Conservation (phyloP, 768 basidiomycete genomes). For the Ramaria sp. region DNA sequence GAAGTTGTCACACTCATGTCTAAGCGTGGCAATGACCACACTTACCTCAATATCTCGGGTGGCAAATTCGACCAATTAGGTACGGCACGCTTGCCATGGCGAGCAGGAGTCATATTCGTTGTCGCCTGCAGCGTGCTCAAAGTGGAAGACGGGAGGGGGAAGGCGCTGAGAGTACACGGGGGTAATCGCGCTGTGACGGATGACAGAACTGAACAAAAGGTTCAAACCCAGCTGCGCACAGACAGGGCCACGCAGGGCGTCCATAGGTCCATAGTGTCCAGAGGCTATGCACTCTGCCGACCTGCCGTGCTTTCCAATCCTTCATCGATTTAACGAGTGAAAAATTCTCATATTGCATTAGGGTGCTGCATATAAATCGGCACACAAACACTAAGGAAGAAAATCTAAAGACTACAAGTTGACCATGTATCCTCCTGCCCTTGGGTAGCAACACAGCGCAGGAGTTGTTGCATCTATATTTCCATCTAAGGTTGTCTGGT, state of each 20-base stretch:
- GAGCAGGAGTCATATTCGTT: constrained; percentile 5
- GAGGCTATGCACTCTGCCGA: too few relatives aligned
- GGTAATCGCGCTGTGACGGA: constrained; percentile 10
- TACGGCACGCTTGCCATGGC: constrained; percentile 7
- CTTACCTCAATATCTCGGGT: constrained; percentile 9
- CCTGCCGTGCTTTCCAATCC: too few relatives aligned
- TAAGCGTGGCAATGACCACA: constrained; percentile 5
- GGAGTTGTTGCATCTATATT: background rate
- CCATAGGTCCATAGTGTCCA: background rate
- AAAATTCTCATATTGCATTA: too few relatives aligned
- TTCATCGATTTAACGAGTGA: too few relatives aligned
- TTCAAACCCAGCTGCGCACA: constrained; percentile 6
- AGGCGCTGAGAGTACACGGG: constrained; percentile 4
- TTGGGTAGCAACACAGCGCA: background rate
- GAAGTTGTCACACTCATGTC: constrained; percentile 7
- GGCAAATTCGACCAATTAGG: constrained; percentile 8
- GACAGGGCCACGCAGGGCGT: background rate
- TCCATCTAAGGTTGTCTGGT: background rate
- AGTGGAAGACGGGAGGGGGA: background rate
- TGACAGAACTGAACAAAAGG: constrained; percentile 9
- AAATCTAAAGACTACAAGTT: too few relatives aligned
- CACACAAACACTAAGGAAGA: too few relatives aligned
- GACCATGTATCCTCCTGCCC: too few relatives aligned
- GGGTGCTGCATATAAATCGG: too few relatives aligned
- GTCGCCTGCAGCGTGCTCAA: background rate